Base-by-base conservation (phyloP, 805 yeast genomes). In the Metschnikowia henanensis region DNA sequence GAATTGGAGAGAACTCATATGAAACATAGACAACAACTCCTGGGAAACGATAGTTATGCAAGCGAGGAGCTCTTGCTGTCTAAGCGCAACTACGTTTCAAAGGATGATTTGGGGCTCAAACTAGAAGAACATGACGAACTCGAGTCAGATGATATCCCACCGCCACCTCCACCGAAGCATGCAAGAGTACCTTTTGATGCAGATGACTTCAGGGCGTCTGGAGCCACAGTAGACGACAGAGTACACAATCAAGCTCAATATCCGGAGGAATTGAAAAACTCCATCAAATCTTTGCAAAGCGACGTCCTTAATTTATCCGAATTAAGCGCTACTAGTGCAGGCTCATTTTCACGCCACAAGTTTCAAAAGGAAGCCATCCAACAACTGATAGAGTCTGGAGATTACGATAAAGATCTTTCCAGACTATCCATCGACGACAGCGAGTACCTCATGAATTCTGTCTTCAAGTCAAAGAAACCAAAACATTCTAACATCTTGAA, bases 241-340 rank as follows among this genome's bases (percentile, higher is more conserved):
- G 34, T 57, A 19, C 51, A 57, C 39, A 55, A 59, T 33, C 50
- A 64, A 21, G 61, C 67, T 6, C 68, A 64, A 35, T 40, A 64
- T 35, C 70, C 62, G 35, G 70, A 68, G 45, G 73, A 66, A 29
- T 57, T 69, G 46, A 68, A 65, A 37, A 66, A 60, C 44, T 69
- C 74, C 3, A 57, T 69, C 42, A 66, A 70, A 45, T 69, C 75
- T 3, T 57, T 71, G 36, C 78, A 72, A 53, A 70, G 75, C 53
- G 77, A 72, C 47, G 76, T 72, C 5, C 63, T 71, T 43, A 72
- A 70, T 41, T 57, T 70, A 42, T 83, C 90, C 28, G 94, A 87
- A 60, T 76, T 86, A 49, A 85, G 94, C 66, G 96, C 96, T 4
- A 86, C 96, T 0, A 84, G 94, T 50, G 95, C 96, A 1, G 95